Conservation (phyloP, 257 asterid species). For the Pogostemon cablin region DNA sequence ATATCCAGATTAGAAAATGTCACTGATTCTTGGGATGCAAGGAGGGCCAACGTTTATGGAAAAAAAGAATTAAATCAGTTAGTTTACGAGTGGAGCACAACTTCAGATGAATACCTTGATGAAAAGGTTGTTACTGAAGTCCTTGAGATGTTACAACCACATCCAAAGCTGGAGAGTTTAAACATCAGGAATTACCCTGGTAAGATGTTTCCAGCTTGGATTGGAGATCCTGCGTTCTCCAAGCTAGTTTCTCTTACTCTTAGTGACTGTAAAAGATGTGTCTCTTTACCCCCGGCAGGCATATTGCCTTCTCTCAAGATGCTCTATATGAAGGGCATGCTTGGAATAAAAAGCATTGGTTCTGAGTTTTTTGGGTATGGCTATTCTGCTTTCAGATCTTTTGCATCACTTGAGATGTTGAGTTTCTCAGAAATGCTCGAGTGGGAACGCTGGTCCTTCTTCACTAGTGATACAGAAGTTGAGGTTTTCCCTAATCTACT, state of each 20-base stretch:
- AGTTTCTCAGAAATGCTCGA: conserved; percentile 47
- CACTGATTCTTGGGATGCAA: conserved; percentile 48
- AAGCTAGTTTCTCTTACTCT: conserved; percentile 43
- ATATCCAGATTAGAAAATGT: conserved; percentile 47
- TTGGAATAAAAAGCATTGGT: conserved; percentile 39
- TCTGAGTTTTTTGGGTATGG: conserved; percentile 47
- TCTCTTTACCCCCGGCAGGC: conserved; percentile 46
- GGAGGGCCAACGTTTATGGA: conserved; percentile 45
- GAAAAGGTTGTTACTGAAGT: conserved; percentile 39
- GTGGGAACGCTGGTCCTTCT: conserved; percentile 47
- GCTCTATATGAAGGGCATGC: conserved; percentile 43
- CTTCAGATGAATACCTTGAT: conserved; percentile 37
- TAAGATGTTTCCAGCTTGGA: conserved; percentile 47
- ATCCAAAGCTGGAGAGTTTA: conserved; percentile 39
- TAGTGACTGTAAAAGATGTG: conserved; percentile 46
- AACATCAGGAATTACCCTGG: conserved; percentile 42
- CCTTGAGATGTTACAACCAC: conserved; percentile 55
- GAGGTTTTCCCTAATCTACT: conserved; percentile 40
- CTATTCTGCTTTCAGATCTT: conserved; percentile 37
- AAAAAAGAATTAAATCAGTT: conserved; percentile 38
- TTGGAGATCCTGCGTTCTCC: conserved; percentile 43
- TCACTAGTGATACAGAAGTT: conserved; percentile 24
- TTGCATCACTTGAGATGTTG: conserved; percentile 44
- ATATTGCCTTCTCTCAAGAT: conserved; percentile 43
- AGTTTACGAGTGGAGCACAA: conserved; percentile 42